These are phyloP conservation scores for Zasmidium citrigriseum DNA, from an alignment of 2,329 filamentous ascomycete genomes.

Conservation along the genomic window DNA sequence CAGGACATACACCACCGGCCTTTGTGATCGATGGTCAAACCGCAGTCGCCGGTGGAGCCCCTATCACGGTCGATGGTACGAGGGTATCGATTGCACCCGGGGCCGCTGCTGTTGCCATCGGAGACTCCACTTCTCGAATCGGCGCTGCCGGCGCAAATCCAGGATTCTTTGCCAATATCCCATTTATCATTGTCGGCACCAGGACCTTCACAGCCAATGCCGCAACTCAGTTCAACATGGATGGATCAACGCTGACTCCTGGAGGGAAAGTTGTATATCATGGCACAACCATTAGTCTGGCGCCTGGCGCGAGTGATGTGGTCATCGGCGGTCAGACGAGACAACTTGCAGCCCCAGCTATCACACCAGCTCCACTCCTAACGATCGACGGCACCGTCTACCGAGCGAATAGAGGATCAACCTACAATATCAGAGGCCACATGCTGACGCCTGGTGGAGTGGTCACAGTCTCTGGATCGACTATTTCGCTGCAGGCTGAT, in stretches of 20 bases:
- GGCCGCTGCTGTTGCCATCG: slow-evolving; percentile 38
- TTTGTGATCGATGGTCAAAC: slow-evolving; percentile 33
- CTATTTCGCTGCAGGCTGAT: slow-evolving; percentile 41
- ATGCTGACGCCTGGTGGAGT: slow-evolving; percentile 36
- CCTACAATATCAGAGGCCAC: slow-evolving; percentile 26
- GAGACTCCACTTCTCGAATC: slow-evolving; percentile 30
- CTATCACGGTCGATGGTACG: slow-evolving; percentile 38
- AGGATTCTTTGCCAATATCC: slow-evolving; percentile 27
- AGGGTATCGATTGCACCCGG: slow-evolving; percentile 35
- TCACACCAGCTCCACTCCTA: slow-evolving; percentile 34
- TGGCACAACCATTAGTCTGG: slow-evolving; percentile 44
- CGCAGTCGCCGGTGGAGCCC: slow-evolving; percentile 27
- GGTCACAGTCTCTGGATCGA: slow-evolving; percentile 39
- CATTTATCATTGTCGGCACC: slow-evolving; percentile 43
- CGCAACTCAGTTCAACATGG: slow-evolving; percentile 48
- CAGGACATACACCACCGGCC: slow-evolving; percentile 11
- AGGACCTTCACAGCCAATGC: slow-evolving; percentile 46
- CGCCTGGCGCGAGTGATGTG: slow-evolving; percentile 39
- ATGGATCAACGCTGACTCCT: slow-evolving; percentile 36
- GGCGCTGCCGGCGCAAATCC: slow-evolving; percentile 9
- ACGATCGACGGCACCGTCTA: slow-evolving; percentile 33
- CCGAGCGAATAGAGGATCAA: slow-evolving; percentile 34
- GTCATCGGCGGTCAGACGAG: slow-evolving; percentile 43
- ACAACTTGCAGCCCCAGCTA: slow-evolving; percentile 31
- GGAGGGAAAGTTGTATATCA: slow-evolving; percentile 41